Evolutionary conservation across 1,139 yeast species (phyloP).

Genomic region (Blastobotrys serpentis): DNA sequence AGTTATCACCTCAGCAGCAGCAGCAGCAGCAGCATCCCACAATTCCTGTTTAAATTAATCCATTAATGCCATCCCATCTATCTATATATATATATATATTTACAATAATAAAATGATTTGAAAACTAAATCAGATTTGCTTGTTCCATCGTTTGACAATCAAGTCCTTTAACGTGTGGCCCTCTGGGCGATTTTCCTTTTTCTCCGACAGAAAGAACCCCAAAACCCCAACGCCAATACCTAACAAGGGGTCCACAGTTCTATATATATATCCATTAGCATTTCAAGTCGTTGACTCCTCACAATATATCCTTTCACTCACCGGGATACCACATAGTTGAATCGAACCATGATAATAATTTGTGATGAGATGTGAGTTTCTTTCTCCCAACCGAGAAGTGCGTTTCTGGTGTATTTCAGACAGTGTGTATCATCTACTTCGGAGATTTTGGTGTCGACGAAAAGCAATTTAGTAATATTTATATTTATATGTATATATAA

Average conservation of each 20-base stretch:
- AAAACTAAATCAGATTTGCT: constrained; percentile 1
- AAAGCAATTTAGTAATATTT: no score
- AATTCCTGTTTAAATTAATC: not conserved
- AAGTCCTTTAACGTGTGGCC: constrained; percentile 22
- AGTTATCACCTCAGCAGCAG: constrained; percentile 7
- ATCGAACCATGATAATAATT: constrained; percentile 2
- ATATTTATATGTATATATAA: no score
- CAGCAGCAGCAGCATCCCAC: constrained; percentile 7
- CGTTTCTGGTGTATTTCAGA: no score
- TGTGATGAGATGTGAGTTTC: constrained; percentile 1
- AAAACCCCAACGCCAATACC: constrained; percentile 23
- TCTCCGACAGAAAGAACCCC: constrained; percentile 21
- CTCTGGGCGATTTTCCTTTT: constrained; percentile 19
- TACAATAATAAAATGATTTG: not conserved
- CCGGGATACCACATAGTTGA: constrained; percentile 12
- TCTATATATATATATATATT: not conserved
- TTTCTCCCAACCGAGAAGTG: no score
- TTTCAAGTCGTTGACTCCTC: no score
- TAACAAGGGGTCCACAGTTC: constrained; percentile 23
- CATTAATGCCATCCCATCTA: not conserved
- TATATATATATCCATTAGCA: constrained; percentile 10
- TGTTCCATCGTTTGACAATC: constrained; percentile 11
- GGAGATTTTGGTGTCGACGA: no score
- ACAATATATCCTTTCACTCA: constrained; percentile 8
- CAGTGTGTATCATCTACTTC: no score